Conservation (phyloP, 1,139 yeast species). For the Saccharomyces hybrid region DNA sequence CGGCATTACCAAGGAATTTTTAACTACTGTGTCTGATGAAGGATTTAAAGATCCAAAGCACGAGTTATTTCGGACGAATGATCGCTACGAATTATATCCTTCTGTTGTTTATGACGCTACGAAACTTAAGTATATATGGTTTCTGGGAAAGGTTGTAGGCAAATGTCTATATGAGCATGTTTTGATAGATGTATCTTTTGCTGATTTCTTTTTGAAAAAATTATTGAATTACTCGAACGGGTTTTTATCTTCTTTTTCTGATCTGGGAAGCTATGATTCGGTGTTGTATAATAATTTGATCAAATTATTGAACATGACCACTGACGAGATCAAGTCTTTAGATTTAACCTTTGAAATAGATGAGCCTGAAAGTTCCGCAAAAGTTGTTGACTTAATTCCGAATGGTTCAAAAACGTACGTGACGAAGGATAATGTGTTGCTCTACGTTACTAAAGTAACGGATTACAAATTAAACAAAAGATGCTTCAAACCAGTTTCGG, state of each 20-base stretch:
- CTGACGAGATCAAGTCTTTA: conserved; percentile 48
- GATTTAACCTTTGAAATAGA: conserved; percentile 58
- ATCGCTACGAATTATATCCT: conserved; percentile 64
- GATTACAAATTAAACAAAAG: conserved; percentile 68
- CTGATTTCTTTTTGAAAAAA: conserved; percentile 76
- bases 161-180: conserved; percentile 85
- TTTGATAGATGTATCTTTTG: conserved; percentile 73
- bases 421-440: conserved; percentile 51
- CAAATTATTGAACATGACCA: conserved; percentile 50
- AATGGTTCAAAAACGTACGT: conserved; percentile 54
- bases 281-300: conserved; percentile 59
- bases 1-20: conserved; percentile 85
- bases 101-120: conserved; percentile 15
- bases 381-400: conserved; percentile 48
- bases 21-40: conserved; percentile 63
- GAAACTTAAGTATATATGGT: conserved; percentile 43
- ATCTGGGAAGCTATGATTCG: conserved; percentile 60
- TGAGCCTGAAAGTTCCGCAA: conserved; percentile 16
- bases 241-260: conserved; percentile 55
- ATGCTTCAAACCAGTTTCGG: conserved; percentile 49
- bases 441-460: conserved; percentile 71
- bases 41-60: conserved; percentile 46
- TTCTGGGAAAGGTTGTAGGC: conserved; percentile 77
- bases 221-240: conserved; percentile 36
- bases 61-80: conserved; percentile 47